A percentile compares a stretch with the other conserved stretches of the same genome.
phyloP scores from a whole-genome alignment of 1,284 basidiomycete species.

The Limonomyces culmigenus region DNA sequence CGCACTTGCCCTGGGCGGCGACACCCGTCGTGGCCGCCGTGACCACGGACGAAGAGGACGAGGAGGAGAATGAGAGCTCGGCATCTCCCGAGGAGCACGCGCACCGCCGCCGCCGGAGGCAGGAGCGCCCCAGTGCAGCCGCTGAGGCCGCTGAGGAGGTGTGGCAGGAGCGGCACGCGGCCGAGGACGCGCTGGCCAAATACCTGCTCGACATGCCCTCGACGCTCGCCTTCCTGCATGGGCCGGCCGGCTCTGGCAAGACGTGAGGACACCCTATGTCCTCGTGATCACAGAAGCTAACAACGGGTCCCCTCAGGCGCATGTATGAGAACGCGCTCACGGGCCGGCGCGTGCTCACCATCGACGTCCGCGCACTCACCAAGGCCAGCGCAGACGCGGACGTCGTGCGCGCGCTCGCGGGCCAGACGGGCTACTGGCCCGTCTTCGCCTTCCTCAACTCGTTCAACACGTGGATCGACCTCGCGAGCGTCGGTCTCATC shows the following conservation, averaged over 20 bases:
- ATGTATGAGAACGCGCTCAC: slow-evolving; percentile 3
- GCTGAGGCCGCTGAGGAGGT: background rate
- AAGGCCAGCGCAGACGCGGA: slow-evolving; percentile 59
- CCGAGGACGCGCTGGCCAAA: slow-evolving; percentile 38
- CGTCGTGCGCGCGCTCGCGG: slow-evolving; percentile 54
- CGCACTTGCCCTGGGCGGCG: background rate
- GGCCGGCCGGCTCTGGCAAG: slow-evolving; percentile 89
- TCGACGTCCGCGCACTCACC: slow-evolving; percentile 63
- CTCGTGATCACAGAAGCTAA: slow-evolving; percentile 51
- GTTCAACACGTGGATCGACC: slow-evolving; percentile 75
- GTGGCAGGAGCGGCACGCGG: slow-evolving; percentile 5
- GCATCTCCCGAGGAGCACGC: background rate
- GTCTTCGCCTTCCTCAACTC: slow-evolving; percentile 83
- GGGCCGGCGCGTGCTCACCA: slow-evolving; percentile 6
- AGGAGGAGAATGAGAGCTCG: too few species aligned
- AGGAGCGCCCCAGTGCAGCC: background rate
- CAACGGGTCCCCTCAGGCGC: slow-evolving; percentile 45
- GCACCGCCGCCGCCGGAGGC: background rate
- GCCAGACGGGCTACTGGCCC: slow-evolving; percentile 83
- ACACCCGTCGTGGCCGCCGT: background rate
- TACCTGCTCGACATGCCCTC: slow-evolving; percentile 64
- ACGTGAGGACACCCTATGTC: too few species aligned
- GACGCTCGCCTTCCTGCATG: slow-evolving; percentile 71
- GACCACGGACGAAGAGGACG: background rate
- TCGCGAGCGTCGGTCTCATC: slow-evolving; percentile 86